Conservation (phyloP, 805 yeast genomes). For the Myxozyma mucilagina region DNA sequence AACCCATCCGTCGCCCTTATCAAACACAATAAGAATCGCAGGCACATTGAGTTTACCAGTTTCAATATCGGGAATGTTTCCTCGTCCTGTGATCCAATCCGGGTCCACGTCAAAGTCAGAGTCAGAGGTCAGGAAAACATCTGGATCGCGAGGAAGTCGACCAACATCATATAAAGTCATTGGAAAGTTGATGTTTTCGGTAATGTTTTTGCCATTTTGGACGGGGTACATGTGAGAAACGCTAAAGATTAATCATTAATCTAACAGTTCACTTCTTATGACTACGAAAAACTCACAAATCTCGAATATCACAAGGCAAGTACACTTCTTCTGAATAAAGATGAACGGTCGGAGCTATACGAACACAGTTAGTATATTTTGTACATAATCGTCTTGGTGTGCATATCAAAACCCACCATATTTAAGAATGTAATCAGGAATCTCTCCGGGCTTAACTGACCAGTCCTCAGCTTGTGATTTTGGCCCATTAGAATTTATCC, state of each 20-base stretch:
- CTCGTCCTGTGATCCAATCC: constrained; percentile 77
- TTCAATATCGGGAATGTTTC: constrained; percentile 65
- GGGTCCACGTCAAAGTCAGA: constrained; percentile 73
- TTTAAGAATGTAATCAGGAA: constrained; percentile 34
- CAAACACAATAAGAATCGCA: constrained; percentile 77
- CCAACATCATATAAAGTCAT: constrained; percentile 40
- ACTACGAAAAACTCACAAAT: constrained; percentile 50
- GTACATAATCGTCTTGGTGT: neutral
- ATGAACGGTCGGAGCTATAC: constrained; percentile 68
- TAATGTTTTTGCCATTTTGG: constrained; percentile 39
- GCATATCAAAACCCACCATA: constrained; percentile 18
- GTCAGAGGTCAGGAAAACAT: constrained; percentile 62
- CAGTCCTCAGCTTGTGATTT: constrained; percentile 23
- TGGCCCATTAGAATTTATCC: neutral
- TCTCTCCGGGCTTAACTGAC: constrained; percentile 31
- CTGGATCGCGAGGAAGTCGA: constrained; percentile 36
- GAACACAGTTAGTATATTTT: neutral
- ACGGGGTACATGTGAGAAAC: constrained; percentile 33
- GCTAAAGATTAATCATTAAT: constrained; percentile 37
- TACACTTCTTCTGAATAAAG: constrained; percentile 86
- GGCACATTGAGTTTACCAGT: constrained; percentile 81
- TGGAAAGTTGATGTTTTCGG: constrained; percentile 32
- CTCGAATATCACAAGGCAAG: constrained; percentile 75
- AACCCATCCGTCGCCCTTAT: constrained; percentile 91
- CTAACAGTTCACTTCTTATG: neutral